Evolutionary conservation across 2,329 filamentous ascomycete genomes (phyloP), one percentile per base, ranked within the genome.

Genomic region (Aureobasidium sp.): DNA sequence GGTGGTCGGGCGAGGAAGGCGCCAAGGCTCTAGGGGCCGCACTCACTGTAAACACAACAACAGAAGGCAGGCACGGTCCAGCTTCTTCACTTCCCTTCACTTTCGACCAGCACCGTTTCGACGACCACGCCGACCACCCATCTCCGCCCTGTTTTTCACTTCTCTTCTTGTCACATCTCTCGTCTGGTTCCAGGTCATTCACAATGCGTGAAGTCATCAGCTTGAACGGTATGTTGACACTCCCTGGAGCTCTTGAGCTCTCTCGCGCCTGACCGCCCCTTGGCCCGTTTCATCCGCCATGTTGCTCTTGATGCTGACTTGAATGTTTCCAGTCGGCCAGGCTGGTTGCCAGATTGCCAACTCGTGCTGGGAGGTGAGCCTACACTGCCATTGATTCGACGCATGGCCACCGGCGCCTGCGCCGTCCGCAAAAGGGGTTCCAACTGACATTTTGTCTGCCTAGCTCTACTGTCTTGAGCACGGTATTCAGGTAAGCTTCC

Each of bases 271-370:
- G 74, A 77, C 75, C 77, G 75, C 76, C 73, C 67, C 57, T 58
- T 51, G 57, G 57, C 32, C 47, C 55, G 62, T 37, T 58, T 54
- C 36, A 59, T 47, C 32, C 37, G 34, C 45, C 45, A 61, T 61
- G 29, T 58, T 39, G 54, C 54, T 58, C 45, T 53, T 64, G 49
- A 61, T 65, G 72, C 84, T 88, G 76, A 89, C 81, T 67, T 69
- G 66, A 66, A 73, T 78, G 75, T 72, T 77, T 77, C 74, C 78
- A 99, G 94, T 99, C 85, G 94, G 94, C 81, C 94, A 99, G 86
- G 94, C 94, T 78, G 94, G 94, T 89, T 97, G 94, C 87, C 94
- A 99, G 80, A 99, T 99, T 76, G 94, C 93, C 82, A 99, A 99
- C 85, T 94, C 94, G 73, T 97, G 94, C 87, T 99, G 94, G 94